Evolutionary conservation across 2,329 filamentous ascomycete species (phyloP), one percentile per base, ranked within the genome.

Genomic region (Ploettnerulaceae sp.): DNA sequence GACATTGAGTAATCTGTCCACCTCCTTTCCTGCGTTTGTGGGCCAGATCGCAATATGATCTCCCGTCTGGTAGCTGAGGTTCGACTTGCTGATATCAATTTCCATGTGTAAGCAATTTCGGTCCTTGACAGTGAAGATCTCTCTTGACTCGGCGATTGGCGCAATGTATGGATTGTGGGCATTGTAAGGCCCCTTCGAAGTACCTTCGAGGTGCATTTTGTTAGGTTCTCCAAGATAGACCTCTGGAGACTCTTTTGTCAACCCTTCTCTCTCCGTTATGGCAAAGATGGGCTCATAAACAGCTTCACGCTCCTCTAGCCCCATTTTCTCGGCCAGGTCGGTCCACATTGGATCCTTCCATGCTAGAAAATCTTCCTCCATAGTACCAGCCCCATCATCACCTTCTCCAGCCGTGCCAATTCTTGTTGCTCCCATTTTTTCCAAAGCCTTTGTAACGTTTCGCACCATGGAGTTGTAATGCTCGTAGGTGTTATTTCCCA

Each of bases 291-390:
- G 89, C 67, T 98, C 94, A 67, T 97, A 98, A 50, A 95, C 82
- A 52, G 90, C 88, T 66, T 98, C 94, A 49, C 93, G 89, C 71
- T 98, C 93, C 69, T 97, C 86, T 46, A 98, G 73, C 44, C 80
- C 80, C 84, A 98, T 88, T 64, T 87, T 82, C 56, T 87, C 79
- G 18, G 85, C 76, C 43, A 98, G 75, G 50, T 86, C 86, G 60
- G 78, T 74, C 93, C 94, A 98, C 93, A 98, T 98, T 52, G 90
- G 90, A 62, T 98, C 93, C 72, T 98, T 98, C 93, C 93, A 98
- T 56, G 91, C 88, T 61, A 98, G 72, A 68, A 97, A 98, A 63
- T 98, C 94, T 71, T 98, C 94, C 71, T 98, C 93, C 94, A 98
- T 98, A 47, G 93, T 98, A 52, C 94, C 93, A 56, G 93, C 90